phyloP scores from a whole-genome alignment of 2,329 filamentous ascomycete genomes.

The Exserohilum rostratum region DNA sequence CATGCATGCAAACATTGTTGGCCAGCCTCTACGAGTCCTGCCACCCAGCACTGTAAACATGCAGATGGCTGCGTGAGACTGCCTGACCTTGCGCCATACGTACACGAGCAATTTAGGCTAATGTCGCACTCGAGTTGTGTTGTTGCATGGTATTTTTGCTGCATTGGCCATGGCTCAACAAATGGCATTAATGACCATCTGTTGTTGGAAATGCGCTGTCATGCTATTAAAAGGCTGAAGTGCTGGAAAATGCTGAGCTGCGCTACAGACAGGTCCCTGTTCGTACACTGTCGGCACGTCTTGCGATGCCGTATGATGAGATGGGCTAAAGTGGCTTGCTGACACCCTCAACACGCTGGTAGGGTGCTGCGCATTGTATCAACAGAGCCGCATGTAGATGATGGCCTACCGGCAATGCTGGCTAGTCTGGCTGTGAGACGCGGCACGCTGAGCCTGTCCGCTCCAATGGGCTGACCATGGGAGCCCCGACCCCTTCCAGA shows the following conservation, averaged over 20 bases:
- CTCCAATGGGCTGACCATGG: background rate
- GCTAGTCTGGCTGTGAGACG: background rate
- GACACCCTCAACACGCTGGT: background rate
- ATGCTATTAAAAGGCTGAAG: no score
- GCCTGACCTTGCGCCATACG: conserved; percentile 3
- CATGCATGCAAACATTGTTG: conserved; percentile 1
- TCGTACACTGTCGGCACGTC: background rate
- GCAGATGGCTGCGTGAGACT: conserved; percentile 2
- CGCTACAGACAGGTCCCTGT: background rate
- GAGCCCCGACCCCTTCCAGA: background rate
- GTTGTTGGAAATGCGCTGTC: background rate
- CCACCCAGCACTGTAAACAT: background rate
- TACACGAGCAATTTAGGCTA: conserved; percentile 11
- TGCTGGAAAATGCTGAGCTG: background rate
- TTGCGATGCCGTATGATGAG: conserved; percentile 2
- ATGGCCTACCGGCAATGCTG: background rate
- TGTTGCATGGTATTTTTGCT: background rate
- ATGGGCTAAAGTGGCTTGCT: background rate
- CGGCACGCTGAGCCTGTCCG: background rate
- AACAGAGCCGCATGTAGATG: background rate
- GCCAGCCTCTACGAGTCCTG: background rate
- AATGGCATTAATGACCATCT: background rate
- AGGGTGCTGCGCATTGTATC: background rate
- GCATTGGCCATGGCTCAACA: background rate
- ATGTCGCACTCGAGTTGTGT: background rate